These are phyloP conservation scores for Cordyceps javanica DNA, from an alignment of 2,329 filamentous ascomycete genomes.

Conservation along the genomic window DNA sequence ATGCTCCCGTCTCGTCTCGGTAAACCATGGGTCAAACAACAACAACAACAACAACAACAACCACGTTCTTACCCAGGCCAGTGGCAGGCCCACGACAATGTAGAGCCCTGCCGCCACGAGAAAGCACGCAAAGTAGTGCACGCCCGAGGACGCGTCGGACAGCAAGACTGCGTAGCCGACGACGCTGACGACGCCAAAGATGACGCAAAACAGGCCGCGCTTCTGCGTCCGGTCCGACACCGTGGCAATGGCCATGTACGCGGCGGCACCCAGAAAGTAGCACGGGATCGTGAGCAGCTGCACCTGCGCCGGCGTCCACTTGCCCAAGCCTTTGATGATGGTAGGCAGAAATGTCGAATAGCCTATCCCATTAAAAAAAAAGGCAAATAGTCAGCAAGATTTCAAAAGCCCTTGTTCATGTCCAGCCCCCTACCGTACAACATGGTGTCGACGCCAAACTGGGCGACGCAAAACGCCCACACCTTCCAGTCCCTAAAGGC, in stretches of 20 bases:
- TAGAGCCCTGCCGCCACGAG: slow-evolving; percentile 71
- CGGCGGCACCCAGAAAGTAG: slow-evolving; percentile 65
- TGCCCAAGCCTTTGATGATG: slow-evolving; percentile 64
- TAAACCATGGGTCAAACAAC: too few relatives aligned
- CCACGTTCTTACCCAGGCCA: slow-evolving; percentile 46
- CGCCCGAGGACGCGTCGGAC: slow-evolving; percentile 51
- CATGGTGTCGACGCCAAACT: slow-evolving; percentile 71
- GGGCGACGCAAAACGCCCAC: slow-evolving; percentile 61
- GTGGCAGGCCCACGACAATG: slow-evolving; percentile 46
- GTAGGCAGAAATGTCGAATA: slow-evolving; percentile 74
- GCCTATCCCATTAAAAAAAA: slow-evolving; percentile 32
- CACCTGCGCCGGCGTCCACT: slow-evolving; percentile 57
- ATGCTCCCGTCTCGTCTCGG: too few relatives aligned
- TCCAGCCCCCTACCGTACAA: slow-evolving; percentile 49
- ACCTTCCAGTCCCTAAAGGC: slow-evolving; percentile 72
- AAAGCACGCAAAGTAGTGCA: slow-evolving; percentile 70
- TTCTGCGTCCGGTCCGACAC: slow-evolving; percentile 62
- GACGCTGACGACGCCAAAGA: slow-evolving; percentile 57
- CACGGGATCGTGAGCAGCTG: slow-evolving; percentile 75
- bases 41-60: too few relatives aligned
- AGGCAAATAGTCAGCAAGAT: neutral
- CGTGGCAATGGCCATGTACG: slow-evolving; percentile 60
- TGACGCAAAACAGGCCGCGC: slow-evolving; percentile 57
- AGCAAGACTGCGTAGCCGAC: slow-evolving; percentile 65
- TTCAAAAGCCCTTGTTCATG: neutral